A percentile compares a stretch with the other conserved stretches of the same genome.
Evolutionary conservation across 768 basidiomycete genomes (phyloP).

Genomic region (Psilocybe tampanensis): DNA sequence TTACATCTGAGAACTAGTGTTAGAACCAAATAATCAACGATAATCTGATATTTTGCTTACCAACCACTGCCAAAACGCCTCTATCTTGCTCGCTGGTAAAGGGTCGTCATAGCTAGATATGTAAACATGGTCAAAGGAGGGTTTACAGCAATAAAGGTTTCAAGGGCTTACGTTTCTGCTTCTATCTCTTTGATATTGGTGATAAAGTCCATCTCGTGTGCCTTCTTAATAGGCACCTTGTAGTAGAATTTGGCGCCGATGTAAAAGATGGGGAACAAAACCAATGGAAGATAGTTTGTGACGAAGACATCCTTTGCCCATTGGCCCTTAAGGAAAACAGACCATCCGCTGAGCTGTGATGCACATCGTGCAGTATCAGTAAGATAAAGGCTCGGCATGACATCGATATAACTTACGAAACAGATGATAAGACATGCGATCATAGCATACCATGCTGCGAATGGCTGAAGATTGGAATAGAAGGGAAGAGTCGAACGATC

Average conservation of each 20-base stretch:
- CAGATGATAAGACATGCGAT: conserved; percentile 51
- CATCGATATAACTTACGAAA: conserved; percentile 48
- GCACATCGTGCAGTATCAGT: not conserved
- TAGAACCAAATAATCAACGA: not conserved
- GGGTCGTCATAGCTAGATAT: conserved; percentile 60
- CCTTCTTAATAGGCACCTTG: conserved; percentile 43
- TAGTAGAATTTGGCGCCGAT: conserved; percentile 55
- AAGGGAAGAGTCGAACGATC: conserved; percentile 75
- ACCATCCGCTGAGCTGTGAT: conserved; percentile 45
- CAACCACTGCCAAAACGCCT: conserved; percentile 80
- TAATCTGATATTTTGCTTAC: conserved; percentile 44
- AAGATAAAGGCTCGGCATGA: not conserved
- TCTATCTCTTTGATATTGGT: conserved; percentile 70
- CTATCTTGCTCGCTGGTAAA: conserved; percentile 65
- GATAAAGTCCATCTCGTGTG: conserved; percentile 85
- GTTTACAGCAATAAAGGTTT: not conserved
- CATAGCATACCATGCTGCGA: conserved; percentile 63
- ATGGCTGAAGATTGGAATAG: conserved; percentile 67
- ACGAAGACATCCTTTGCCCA: conserved; percentile 70
- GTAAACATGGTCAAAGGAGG: not conserved
- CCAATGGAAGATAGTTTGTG: conserved; percentile 77
- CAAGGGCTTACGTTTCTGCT: conserved; percentile 52
- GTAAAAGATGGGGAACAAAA: conserved; percentile 80
- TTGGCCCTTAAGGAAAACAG: conserved; percentile 39
- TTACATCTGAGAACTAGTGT: conserved; percentile 15